Evolutionary conservation across 208 protist genomes (phyloP), one percentile per base, ranked within the genome.

Genomic region (Trypanosoma melophagium): DNA sequence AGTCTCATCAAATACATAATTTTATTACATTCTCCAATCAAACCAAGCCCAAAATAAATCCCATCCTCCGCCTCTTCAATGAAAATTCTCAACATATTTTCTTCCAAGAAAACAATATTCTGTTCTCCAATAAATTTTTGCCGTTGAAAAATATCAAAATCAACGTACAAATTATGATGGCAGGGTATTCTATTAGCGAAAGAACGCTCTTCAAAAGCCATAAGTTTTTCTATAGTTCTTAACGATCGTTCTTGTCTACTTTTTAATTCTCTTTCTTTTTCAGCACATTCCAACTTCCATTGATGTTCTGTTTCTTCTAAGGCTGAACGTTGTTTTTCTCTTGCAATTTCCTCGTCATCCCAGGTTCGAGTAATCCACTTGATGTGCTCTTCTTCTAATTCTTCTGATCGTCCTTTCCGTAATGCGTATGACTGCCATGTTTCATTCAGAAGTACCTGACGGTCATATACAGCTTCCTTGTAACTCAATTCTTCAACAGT

Each of bases 361-460:
- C 89, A 95, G n/a, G 89, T 93, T 61, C 90, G 84, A 2, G 79
- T 89, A 12, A 82, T 65, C 75, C 78, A 83, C 57, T 95, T 95
- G 5, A 81, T 77, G 28, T 77, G 79, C 25, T 65, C 79, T 31
- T 84, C 80, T 28, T 76, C 44, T 31, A 54, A 25, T 44, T 70
- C 45, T 31, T 70, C 47, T 17, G 51, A 14, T 40, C 59, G 35
- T 19, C 74, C 74, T 56, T 55, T 71, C 3, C 90, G 71, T 9
- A 44, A 2, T 7, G 78, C 86, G 60, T 87, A 93, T 16, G 35
- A 66, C 7, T 9, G 0, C 86, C 87, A 95, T 24, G 60, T 49
- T 66, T 95, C 84, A 56, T 83, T 80, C 19, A 95, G 69, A 40
- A 92, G 63, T 7, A 80, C 71, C 35, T 91, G 71, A 42, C 70